phyloP scores from a whole-genome alignment of 1,284 basidiomycete species.

The Moesziomyces globuligerus region DNA sequence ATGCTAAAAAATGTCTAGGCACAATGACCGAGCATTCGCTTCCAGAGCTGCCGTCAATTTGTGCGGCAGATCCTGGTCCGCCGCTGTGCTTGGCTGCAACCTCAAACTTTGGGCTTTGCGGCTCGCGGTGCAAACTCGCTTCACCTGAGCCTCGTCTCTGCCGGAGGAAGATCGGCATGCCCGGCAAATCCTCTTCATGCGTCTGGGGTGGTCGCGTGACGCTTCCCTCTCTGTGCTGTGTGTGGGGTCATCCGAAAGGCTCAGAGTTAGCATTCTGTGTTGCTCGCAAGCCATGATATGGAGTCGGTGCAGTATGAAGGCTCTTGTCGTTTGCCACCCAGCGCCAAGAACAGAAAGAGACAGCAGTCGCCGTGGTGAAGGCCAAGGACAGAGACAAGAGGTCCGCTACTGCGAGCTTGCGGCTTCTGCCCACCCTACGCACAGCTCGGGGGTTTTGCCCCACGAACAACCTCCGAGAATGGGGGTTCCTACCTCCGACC shows the following conservation, averaged over 20 bases:
- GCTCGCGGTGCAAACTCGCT: too few relatives aligned
- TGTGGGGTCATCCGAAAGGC: not conserved
- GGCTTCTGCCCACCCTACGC: not conserved
- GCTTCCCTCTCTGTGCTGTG: not conserved
- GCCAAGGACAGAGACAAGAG: too few relatives aligned
- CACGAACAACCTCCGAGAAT: not conserved
- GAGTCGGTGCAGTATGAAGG: not conserved
- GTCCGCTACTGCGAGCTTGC: too few relatives aligned
- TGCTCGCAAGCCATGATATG: not conserved
- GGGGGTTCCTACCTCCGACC: not conserved
- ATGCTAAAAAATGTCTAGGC: too few relatives aligned
- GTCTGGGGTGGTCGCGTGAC: not conserved
- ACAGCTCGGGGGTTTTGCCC: not conserved
- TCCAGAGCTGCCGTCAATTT: not conserved
- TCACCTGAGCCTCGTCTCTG: too few relatives aligned
- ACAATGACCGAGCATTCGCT: not conserved
- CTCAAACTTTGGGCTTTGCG: not conserved
- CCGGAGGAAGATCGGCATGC: too few relatives aligned
- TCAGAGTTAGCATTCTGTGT: not conserved
- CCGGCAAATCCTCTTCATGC: not conserved
- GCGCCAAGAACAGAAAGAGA: too few relatives aligned
- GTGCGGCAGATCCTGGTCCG: not conserved
- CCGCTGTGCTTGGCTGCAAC: not conserved
- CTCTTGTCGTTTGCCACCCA: too few relatives aligned
- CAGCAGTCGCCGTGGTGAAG: too few relatives aligned